Base-by-base conservation (phyloP, 768 basidiomycete genomes). In the Lactarius psammicola region DNA sequence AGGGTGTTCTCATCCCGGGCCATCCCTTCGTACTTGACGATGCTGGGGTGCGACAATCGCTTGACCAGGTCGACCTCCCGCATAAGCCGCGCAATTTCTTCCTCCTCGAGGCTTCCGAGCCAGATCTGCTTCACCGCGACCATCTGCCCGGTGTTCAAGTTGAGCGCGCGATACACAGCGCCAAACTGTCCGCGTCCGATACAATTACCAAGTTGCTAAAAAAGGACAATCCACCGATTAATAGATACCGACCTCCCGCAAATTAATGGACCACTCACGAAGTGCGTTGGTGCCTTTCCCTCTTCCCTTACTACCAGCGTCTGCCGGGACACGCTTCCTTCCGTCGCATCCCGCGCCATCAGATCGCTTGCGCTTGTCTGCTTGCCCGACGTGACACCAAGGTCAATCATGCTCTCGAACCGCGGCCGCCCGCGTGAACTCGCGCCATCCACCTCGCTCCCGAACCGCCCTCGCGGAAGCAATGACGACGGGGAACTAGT, bases 11-110 rank as follows among this genome's bases (percentile, higher is more conserved):
- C 85, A 74, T 95, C 95, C 71, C 95, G 80, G 26, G 87, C 86
- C 91, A 98, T 94, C 34, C 96, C 96, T 76, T 97, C 93, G 72
- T 98, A 98, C 75, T 94, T 94, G 75, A 98, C 95, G 70, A 98
- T 96, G 75, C 93, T 90, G 2, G 95, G 95, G 75, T 98, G 96
- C 13, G 87, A 87, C 44, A 98, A 78, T 55, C 90, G 84, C 80
- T 95, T 95, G 71, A 98, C 85, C 40, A 98, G 79, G 71, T 95
- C 90, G 20, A 98, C 96, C 75, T 99, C 96, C 68, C 85, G 85
- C 93, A 96, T 97, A 58, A 98, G 82, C 73, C 93, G 89, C 56
- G 83, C 85, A n/a, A 98, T 87, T 73, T 98, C 95, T 26, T 87
- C 88, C 76, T 97, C 95, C 75, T 90, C 89, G 72, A 97, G 80